These are phyloP conservation scores for Calcarisporium arbuscula DNA, from an alignment of 2,329 filamentous ascomycete genomes.

Conservation along the genomic window DNA sequence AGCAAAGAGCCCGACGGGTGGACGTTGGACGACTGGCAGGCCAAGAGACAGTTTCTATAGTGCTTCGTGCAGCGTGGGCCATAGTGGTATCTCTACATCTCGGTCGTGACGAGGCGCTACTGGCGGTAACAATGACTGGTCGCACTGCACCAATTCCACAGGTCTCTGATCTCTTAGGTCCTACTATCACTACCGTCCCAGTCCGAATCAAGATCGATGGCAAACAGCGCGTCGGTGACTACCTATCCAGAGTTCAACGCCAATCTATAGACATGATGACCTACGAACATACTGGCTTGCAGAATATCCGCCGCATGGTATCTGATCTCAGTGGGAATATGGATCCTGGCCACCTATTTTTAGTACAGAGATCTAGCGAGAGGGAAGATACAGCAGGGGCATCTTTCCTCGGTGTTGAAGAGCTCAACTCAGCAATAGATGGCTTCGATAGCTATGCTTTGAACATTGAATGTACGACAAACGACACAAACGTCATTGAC, in stretches of 20 bases:
- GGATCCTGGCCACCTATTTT: too few relatives aligned
- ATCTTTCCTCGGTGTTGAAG: too few relatives aligned
- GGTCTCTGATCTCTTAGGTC: conserved; percentile 10
- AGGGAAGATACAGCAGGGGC: too few relatives aligned
- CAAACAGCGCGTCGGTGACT: conserved; percentile 4
- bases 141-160: conserved; percentile 11
- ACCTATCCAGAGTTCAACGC: conserved; percentile 11
- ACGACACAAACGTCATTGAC: background rate
- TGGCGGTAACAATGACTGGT: conserved; percentile 8
- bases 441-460: conserved; percentile 2
- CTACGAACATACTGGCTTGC: conserved; percentile 17
- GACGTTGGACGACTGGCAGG: too few relatives aligned
- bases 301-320: conserved; percentile 15
- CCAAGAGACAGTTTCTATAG: too few relatives aligned
- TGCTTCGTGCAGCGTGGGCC: conserved; percentile 8
- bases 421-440: too few relatives aligned
- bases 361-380: too few relatives aligned
- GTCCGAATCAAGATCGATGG: conserved; percentile 9
- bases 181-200: conserved; percentile 14
- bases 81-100: too few relatives aligned
- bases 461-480: conserved; percentile 2
- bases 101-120: conserved; percentile 1
- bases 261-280: conserved; percentile 14
- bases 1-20: too few relatives aligned
- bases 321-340: conserved; percentile 6